Evolutionary conservation across 2,329 filamentous ascomycete species (phyloP).

Genomic region (Penicillium italicum): DNA sequence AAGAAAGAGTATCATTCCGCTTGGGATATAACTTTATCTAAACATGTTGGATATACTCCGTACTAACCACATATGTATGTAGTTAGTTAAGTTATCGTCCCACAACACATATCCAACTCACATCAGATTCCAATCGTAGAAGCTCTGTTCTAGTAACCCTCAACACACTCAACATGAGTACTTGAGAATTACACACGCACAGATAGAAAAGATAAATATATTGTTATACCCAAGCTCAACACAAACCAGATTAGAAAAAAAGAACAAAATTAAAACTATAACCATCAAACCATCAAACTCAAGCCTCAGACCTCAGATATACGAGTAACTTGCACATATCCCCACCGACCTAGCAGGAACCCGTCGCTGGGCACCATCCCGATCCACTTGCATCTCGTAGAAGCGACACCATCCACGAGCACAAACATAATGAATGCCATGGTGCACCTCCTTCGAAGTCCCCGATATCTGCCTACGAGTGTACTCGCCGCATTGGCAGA

Average conservation of each 20-base stretch:
- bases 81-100: too few species aligned
- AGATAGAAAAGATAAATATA: too few species aligned
- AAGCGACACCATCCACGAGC: constrained; percentile 1
- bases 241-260: neutral
- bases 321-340: neutral
- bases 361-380: neutral
- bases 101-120: too few species aligned
- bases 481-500: constrained; percentile 3
- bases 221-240: neutral
- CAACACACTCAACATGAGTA: neutral
- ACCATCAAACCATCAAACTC: neutral
- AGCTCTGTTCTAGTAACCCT: neutral
- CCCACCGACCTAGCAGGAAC: neutral
- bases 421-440: constrained; percentile 12
- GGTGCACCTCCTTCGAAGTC: neutral
- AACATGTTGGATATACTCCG: too few species aligned
- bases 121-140: neutral
- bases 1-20: neutral
- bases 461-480: constrained; percentile 6
- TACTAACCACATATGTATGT: too few species aligned
- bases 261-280: too few species aligned
- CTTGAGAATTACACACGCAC: neutral
- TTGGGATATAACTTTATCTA: neutral
- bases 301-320: neutral
- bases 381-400: neutral